Conservation (phyloP, 2,329 filamentous ascomycete species). For the Akanthomyces muscarius region DNA sequence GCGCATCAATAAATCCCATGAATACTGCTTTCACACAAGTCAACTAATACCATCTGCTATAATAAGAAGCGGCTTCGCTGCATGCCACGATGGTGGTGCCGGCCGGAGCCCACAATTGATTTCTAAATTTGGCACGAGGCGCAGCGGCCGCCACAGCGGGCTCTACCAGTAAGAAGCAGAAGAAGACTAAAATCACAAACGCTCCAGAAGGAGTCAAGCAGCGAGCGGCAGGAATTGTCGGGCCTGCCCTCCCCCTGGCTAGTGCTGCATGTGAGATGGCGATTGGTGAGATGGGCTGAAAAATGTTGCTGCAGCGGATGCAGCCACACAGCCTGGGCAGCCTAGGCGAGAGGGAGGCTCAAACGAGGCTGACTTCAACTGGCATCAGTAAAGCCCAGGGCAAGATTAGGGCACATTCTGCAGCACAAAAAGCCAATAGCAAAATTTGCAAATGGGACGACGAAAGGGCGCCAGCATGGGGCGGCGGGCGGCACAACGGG, state of each 20-base stretch:
- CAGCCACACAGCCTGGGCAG: neutral
- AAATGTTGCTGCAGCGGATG: neutral
- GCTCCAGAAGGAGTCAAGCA: neutral
- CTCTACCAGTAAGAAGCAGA: no score
- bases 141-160: constrained; percentile 2
- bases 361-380: neutral
- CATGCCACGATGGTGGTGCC: neutral
- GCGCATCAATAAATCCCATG: no score
- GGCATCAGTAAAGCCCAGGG: neutral
- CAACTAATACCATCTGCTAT: neutral
- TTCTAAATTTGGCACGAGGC: constrained; percentile 6
- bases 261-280: constrained; percentile 1
- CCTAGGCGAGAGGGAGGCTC: neutral
- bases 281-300: constrained; percentile 2
- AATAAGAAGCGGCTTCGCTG: neutral
- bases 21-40: neutral
- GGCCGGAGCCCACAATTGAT: neutral
- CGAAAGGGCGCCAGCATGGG: neutral
- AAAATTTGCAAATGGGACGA: neutral
- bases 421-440: neutral
- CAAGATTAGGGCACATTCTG: neutral
- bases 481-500: neutral
- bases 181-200: no score
- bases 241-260: neutral
- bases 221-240: neutral